A percentile compares a stretch with the other conserved stretches of the same genome.
Evolutionary conservation across 257 asterid genomes (phyloP).

Genomic region (Lycium barbarum): DNA sequence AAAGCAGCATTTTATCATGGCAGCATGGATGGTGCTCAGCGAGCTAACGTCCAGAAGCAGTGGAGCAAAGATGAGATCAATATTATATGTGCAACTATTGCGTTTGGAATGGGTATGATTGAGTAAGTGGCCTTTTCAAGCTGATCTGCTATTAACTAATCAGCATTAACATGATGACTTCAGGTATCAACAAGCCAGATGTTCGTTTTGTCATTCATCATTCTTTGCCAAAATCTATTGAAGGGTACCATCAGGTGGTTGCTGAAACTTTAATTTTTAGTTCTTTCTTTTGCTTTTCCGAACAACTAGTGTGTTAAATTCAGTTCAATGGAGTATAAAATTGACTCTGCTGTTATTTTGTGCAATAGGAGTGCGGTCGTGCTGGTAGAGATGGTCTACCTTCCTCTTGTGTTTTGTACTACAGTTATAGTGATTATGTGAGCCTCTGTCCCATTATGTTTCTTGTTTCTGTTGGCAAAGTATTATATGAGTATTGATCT

Average conservation of each 20-base stretch:
- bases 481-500: neutral
- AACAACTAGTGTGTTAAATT: neutral
- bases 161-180: slow-evolving; percentile 32
- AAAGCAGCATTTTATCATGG: slow-evolving; percentile 95
- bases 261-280: slow-evolving; percentile 30
- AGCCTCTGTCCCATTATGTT: slow-evolving; percentile 43
- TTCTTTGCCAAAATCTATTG: slow-evolving; percentile 98
- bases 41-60: slow-evolving; percentile 77
- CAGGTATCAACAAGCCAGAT: slow-evolving; percentile 99
- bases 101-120: slow-evolving; percentile 92
- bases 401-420: slow-evolving; percentile 89
- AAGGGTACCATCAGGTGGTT: slow-evolving; percentile 95
- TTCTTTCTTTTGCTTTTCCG: slow-evolving; percentile 30
- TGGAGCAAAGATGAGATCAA: slow-evolving; percentile 99
- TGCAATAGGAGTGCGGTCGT: slow-evolving; percentile 96
- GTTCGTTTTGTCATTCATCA: slow-evolving; percentile 99
- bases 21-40: slow-evolving; percentile 83
- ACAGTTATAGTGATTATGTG: slow-evolving; percentile 93
- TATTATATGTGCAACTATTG: slow-evolving; percentile 96
- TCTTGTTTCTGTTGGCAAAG: slow-evolving; percentile 16
- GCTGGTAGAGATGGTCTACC: slow-evolving; percentile 99
- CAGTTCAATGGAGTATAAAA: slow-evolving; percentile 3
- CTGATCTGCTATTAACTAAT: slow-evolving; percentile 9
- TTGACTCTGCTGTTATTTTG: slow-evolving; percentile 21
- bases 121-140: neutral